These are phyloP conservation scores for Erodium texanum DNA, from an alignment of 441 rosid species.

Conservation along the genomic window DNA sequence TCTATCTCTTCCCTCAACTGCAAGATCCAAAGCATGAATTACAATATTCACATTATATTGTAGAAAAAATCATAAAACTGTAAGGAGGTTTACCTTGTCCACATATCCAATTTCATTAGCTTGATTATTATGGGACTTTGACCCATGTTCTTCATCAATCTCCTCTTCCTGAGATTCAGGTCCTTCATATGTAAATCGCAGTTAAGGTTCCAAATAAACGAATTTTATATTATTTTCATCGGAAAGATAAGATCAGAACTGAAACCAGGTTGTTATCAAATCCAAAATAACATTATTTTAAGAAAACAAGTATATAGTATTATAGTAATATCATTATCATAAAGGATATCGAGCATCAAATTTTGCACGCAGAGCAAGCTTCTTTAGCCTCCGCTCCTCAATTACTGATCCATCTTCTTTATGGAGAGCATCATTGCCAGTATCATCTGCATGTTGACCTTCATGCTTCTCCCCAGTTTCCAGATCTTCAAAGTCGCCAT, in stretches of 20 bases:
- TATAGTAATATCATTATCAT: slow-evolving; percentile 9
- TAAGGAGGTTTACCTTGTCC: slow-evolving; percentile 50
- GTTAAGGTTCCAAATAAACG: slow-evolving; percentile 40
- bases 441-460: slow-evolving; percentile 27
- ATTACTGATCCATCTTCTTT: slow-evolving; percentile 33
- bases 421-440: slow-evolving; percentile 24
- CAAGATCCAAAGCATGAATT: slow-evolving; percentile 22
- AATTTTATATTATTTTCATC: not conserved
- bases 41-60: slow-evolving; percentile 3
- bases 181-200: slow-evolving; percentile 42
- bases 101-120: slow-evolving; percentile 49
- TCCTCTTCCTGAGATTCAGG: slow-evolving; percentile 55
- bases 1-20: slow-evolving; percentile 86
- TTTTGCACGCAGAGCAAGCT: slow-evolving; percentile 66
- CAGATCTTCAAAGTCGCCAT: slow-evolving; percentile 90
- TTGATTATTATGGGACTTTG: slow-evolving; percentile 32
- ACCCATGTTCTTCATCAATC: slow-evolving; percentile 36
- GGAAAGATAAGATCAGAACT: not conserved
- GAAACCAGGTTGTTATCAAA: not conserved
- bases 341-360: slow-evolving; percentile 89
- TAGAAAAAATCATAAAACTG: not conserved
- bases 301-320: slow-evolving; percentile 6
- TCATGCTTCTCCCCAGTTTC: slow-evolving; percentile 64
- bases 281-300: not conserved
- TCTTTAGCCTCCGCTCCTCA: slow-evolving; percentile 62